Base-by-base conservation (phyloP, 768 basidiomycete species). In the Postia placenta region DNA sequence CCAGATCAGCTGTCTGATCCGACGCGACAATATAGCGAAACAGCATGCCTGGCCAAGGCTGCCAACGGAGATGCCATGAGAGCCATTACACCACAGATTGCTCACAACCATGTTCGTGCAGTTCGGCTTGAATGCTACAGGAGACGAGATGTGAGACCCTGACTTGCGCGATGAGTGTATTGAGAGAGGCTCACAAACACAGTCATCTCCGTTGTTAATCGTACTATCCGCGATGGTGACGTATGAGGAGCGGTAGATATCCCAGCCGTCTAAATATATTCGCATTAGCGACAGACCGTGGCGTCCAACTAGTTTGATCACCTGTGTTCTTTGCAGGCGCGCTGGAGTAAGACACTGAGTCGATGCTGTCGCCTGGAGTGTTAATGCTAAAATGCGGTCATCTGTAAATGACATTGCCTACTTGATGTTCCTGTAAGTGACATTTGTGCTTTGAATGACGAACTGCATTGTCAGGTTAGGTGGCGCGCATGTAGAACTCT, bases 21-120 rank as follows among this genome's bases (percentile, higher is more conserved):
- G 42, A 20, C 4, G 17, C 20, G 28, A 6, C 27, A 23, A 22
- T 45, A 33, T n/a, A 4, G 23, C 33, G 23, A 41, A 33, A 40
- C 20, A 47, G n/a, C 55, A 9, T 35, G 57, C 60, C 58, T 75
- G 74, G 9, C 73, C 74, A 1, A 77, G 62, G 22, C 73, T 75
- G 2, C 75, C 75, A 27, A 78, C 72, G 24, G 73, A 74, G 56
- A 76, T 71, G 41, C 75, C 74, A 53, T 72, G 71, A 11, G 66
- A 67, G 22, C 67, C 67, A 51, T 72, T 74, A 60, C 73, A 76
- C 50, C 56, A 61, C 49, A 77, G 60, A 52, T 76, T 71, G 15
- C 57, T 59, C 12, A 75, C 67, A 17, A 68, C 42, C 20, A 69
- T 65, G 51, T 73, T 58, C 2, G 74, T 75, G n/a, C 71, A 66